Evolutionary conservation across 257 asterid genomes (phyloP), one percentile per base, ranked within the genome.

Genomic region (Scutellaria minor): DNA sequence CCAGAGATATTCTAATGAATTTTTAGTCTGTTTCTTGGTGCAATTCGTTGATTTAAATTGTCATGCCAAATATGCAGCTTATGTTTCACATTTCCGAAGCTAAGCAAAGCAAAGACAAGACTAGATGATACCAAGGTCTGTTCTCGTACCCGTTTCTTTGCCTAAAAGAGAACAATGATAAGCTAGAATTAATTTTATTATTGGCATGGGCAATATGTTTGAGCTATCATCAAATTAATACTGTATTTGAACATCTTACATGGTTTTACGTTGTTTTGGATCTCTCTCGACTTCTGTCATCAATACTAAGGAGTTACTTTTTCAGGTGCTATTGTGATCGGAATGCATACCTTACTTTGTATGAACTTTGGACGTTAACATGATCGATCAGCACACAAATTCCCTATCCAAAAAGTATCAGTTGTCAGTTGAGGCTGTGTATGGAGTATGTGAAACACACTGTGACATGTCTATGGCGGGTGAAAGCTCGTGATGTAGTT

Each of bases 41-140:
- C 56, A 80, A 58, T 57, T 47, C 62, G 75, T 22, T 73, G 79
- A 66, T 70, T 75, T 71, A 13, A 79, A 56, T 8, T 58, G 5
- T 73, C 20, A 66, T 75, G 10, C 75, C 51, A 51, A 56, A 54
- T 3, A 13, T 77, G 84, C 96, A 93, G 99, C 91, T 94, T 69
- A 91, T 94, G 97, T 87, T 94, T 81, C 95, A 94, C 77, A 88
- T 94, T 20, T 65, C 95, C 68, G 95, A 91, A 66, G 91, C 97
- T 63, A 84, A 89, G 86, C 89, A 83, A 82, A 72, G 67, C 76
- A 84, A 73, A 76, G 82, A 75, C 80, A 74, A 64, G 85, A 80
- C 62, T 72, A 80, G 80, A 75, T 81, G 79, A 82, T 42, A 9
- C 39, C 66, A 70, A 76, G 81, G 78, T 73, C 62, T 47, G 73